Evolutionary conservation across 768 basidiomycete genomes (phyloP), one percentile per base, ranked within the genome.

Genomic region (Coprinellus micaceus): DNA sequence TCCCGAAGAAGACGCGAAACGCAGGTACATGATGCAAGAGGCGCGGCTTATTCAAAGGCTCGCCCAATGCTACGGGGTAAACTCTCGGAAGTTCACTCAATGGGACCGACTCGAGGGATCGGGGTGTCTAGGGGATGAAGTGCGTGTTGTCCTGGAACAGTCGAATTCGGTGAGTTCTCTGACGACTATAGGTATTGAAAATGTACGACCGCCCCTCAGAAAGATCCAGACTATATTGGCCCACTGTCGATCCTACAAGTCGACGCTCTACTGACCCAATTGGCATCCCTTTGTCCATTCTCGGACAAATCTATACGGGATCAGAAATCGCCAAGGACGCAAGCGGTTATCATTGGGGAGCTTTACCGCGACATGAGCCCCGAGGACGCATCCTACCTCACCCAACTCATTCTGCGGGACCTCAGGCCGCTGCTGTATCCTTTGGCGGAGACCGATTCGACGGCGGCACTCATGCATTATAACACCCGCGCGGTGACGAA

Each of bases 391-490:
- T 76, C 82, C 0, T 80, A 86, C 58, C 73, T 95, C 47, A 88
- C 89, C 0, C 94, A 98, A 64, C 86, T 96, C 60, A 89, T 98
- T 57, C 79, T 96, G 33, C 89, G 89, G 60, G 94, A 98, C 67
- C 72, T 98, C 0, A 81, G 86, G 26, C 92, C 93, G 7, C 67
- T 95, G 1, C 67, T 94, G 1, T 90, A 90, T 60, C 87, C 91
- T 2, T 72, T 87, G 0, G 77, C 79, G 13, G 75, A 71, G 29
- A 73, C 69, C 21, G 78, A 80, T 66, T 77, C 80, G 62, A 79
- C 75, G 21, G 68, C 69, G 24, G 80, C 81, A 39, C 67, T 92
- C 44, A 71, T 75, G 48, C 64, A 78, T 53, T 84, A 80, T 71
- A 85, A 90, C 61, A 73, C 78, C 47, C 72, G 76, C 21, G 76